These are phyloP conservation scores for Barnettozyma botsteinii DNA, from an alignment of 805 yeast species.

Conservation along the genomic window DNA sequence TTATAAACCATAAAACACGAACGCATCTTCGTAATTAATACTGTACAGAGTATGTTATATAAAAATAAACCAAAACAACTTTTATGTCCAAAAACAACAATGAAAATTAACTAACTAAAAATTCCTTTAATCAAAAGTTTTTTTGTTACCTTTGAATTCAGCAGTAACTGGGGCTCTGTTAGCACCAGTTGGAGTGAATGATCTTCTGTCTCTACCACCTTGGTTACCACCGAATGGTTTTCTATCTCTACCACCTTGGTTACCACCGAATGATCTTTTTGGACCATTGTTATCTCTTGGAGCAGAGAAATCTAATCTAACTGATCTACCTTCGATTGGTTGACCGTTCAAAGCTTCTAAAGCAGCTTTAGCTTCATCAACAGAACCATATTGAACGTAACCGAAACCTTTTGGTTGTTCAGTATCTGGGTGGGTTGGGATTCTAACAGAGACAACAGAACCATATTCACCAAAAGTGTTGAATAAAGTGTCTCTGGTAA, in stretches of 20 bases:
- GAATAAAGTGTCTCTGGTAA: conserved; percentile 72
- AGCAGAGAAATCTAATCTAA: conserved; percentile 90
- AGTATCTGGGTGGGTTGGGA: conserved; percentile 98
- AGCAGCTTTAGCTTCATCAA: conserved; percentile 90
- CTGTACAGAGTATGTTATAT: not conserved
- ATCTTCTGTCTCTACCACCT: conserved; percentile 38
- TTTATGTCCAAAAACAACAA: conserved; percentile 1
- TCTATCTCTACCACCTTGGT: conserved; percentile 36
- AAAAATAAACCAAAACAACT: not conserved
- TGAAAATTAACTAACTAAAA: not conserved
- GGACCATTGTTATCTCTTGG: conserved; percentile 66
- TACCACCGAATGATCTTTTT: conserved; percentile 25
- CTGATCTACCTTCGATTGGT: conserved; percentile 84
- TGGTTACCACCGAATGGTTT: conserved; percentile 32
- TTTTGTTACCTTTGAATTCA: conserved; percentile 79
- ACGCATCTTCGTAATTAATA: not conserved
- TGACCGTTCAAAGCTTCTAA: conserved; percentile 83
- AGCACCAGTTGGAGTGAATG: conserved; percentile 50
- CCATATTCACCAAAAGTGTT: conserved; percentile 74
- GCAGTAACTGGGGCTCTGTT: conserved; percentile 55
- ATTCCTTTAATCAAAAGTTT: conserved; percentile 60
- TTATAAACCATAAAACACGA: not conserved
- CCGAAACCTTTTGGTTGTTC: conserved; percentile 99
- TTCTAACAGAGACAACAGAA: conserved; percentile 79
- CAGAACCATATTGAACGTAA: conserved; percentile 82